Conservation (phyloP, 768 basidiomycete genomes). For the Boletus reticuloceps region DNA sequence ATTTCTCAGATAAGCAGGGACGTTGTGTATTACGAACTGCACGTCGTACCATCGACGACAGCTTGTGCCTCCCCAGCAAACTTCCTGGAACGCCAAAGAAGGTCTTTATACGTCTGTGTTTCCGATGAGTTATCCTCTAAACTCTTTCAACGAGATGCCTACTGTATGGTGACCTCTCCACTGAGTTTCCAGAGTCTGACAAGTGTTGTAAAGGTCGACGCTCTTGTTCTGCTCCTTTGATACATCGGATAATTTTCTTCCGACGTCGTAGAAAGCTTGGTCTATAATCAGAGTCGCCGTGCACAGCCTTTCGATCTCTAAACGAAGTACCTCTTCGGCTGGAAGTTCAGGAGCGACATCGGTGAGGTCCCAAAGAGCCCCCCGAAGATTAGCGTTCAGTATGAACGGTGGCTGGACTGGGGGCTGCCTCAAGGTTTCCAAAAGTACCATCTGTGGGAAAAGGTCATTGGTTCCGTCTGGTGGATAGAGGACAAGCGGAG, state of each 20-base stretch:
- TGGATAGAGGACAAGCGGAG: neutral
- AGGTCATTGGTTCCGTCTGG: neutral
- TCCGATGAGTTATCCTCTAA: neutral
- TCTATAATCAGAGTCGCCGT: constrained; percentile 18
- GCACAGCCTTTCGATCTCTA: constrained; percentile 17
- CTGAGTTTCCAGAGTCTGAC: constrained; percentile 9
- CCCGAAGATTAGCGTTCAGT: neutral
- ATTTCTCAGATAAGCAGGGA: neutral
- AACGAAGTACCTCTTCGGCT: constrained; percentile 9
- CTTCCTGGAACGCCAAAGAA: constrained; percentile 20
- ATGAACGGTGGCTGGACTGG: neutral
- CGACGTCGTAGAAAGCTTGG: constrained; percentile 12
- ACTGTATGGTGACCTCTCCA: constrained; percentile 18
- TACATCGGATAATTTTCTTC: constrained; percentile 4
- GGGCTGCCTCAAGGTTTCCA: neutral
- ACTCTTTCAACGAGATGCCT: neutral
- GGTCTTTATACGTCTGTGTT: constrained; percentile 9
- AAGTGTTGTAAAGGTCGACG: constrained; percentile 9
- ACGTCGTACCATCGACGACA: constrained; percentile 13
- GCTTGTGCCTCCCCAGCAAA: constrained; percentile 20
- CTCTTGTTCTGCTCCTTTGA: constrained; percentile 5
- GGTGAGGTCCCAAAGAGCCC: neutral
- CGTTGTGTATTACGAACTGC: too few relatives aligned
- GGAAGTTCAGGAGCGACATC: constrained; percentile 3
- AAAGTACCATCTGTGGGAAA: neutral